phyloP scores from a whole-genome alignment of 2,329 filamentous ascomycete species.

The Blastomyces gilchristii region DNA sequence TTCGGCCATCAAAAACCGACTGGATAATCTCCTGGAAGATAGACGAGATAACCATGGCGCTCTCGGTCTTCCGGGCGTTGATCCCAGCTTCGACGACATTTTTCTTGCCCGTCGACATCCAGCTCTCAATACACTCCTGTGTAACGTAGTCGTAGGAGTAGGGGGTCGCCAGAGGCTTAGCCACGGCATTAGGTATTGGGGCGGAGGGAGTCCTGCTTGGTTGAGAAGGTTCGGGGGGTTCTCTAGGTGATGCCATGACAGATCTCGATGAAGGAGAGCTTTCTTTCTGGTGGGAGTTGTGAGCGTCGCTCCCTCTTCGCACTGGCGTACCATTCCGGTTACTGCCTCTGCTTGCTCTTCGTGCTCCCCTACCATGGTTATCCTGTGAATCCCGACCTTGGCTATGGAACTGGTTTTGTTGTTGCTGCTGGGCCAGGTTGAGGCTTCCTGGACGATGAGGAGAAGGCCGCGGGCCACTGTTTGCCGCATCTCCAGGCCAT shows the following conservation, averaged over 20 bases:
- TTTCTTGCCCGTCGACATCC: conserved; percentile 57
- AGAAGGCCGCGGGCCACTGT: conserved; percentile 35
- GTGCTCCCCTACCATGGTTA: conserved; percentile 29
- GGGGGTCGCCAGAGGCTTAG: conserved; percentile 21
- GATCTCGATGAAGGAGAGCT: conserved; percentile 16
- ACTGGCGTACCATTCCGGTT: conserved; percentile 26
- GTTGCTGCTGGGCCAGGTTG: conserved; percentile 45
- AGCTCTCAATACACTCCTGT: conserved; percentile 54
- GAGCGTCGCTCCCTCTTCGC: conserved; percentile 28
- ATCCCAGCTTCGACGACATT: conserved; percentile 56
- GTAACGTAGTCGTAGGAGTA: conserved; percentile 71
- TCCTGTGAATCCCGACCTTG: conserved; percentile 30
- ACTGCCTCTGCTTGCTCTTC: conserved; percentile 30
- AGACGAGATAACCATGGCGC: conserved; percentile 56
- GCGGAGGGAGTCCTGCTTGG: conserved; percentile 22
- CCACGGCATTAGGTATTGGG: conserved; percentile 19
- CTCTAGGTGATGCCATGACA: conserved; percentile 25
- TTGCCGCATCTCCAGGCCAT: conserved; percentile 34
- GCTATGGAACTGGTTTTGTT: conserved; percentile 26
- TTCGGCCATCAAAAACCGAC: conserved; percentile 57
- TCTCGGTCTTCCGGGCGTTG: conserved; percentile 55
- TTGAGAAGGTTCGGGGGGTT: conserved; percentile 22
- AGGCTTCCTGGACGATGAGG: conserved; percentile 39
- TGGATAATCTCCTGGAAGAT: conserved; percentile 80
- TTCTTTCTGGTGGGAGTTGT: conserved; percentile 27